Evolutionary conservation across 805 yeast species (phyloP).

Genomic region (Candida tammaniensis): DNA sequence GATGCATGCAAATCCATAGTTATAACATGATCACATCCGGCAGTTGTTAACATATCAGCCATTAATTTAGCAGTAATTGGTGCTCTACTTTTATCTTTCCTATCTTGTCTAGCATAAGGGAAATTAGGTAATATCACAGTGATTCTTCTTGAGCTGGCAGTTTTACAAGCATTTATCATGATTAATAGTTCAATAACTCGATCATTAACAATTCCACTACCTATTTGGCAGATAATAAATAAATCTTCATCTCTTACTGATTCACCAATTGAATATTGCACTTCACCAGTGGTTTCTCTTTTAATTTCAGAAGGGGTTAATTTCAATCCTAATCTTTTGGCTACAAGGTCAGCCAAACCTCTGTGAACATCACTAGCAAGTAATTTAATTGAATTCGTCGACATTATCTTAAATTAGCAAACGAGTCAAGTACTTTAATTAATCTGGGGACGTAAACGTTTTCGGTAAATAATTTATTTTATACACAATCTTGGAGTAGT

Average conservation of each 20-base stretch:
- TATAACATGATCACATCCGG: slow-evolving; percentile 93
- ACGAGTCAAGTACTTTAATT: too few relatives aligned
- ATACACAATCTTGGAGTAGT: too few relatives aligned
- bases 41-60: slow-evolving; percentile 87
- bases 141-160: slow-evolving; percentile 92
- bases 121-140: slow-evolving; percentile 95
- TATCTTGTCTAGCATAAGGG: slow-evolving; percentile 97
- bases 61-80: slow-evolving; percentile 94
- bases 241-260: slow-evolving; percentile 84
- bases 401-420: slow-evolving; percentile 47
- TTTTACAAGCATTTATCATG: slow-evolving; percentile 89
- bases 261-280: slow-evolving; percentile 68
- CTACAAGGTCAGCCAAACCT: slow-evolving; percentile 72
- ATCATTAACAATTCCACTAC: slow-evolving; percentile 81
- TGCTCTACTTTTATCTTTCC: slow-evolving; percentile 93
- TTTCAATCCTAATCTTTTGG: slow-evolving; percentile 64
- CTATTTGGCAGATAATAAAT: slow-evolving; percentile 74
- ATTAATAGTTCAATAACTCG: slow-evolving; percentile 82
- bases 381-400: slow-evolving; percentile 58
- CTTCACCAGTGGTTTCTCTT: slow-evolving; percentile 80
- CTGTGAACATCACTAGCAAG: slow-evolving; percentile 78
- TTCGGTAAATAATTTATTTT: too few relatives aligned
- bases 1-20: slow-evolving; percentile 98
- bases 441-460: too few relatives aligned
- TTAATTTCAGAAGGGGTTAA: slow-evolving; percentile 68